Conservation (phyloP, 148 eudicot species). For the Amaranthus cruentus region DNA sequence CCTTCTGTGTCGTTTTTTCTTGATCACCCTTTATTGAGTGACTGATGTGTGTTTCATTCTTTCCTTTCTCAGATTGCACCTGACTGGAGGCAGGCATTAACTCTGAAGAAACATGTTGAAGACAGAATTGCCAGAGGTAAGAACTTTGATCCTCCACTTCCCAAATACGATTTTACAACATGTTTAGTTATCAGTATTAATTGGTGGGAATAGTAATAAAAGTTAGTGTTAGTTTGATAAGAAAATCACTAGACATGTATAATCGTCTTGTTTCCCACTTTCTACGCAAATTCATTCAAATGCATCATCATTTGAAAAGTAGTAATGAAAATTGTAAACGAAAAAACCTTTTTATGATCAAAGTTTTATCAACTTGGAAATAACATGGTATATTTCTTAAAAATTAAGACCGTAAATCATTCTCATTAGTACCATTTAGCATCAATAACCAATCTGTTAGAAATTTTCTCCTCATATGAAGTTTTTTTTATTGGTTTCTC, state of each 20-base stretch:
- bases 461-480: not conserved
- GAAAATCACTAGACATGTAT: no score
- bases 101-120: slow-evolving; percentile 73
- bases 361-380: no score
- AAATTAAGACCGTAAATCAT: no score
- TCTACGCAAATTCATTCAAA: no score
- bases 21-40: not conserved
- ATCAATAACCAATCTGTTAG: no score
- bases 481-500: not conserved
- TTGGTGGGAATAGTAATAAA: not conserved
- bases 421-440: no score
- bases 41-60: not conserved
- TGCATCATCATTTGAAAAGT: no score
- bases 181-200: no score
- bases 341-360: no score
- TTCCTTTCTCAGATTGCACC: slow-evolving; percentile 61
- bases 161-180: not conserved
- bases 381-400: no score
- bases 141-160: not conserved
- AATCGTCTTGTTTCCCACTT: no score
- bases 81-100: slow-evolving; percentile 87
- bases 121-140: slow-evolving; percentile 75
- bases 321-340: no score
- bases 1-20: not conserved
- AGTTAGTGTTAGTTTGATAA: not conserved